Base-by-base conservation (phyloP, 2,329 filamentous ascomycete genomes). In the Paramyrothecium sp. region DNA sequence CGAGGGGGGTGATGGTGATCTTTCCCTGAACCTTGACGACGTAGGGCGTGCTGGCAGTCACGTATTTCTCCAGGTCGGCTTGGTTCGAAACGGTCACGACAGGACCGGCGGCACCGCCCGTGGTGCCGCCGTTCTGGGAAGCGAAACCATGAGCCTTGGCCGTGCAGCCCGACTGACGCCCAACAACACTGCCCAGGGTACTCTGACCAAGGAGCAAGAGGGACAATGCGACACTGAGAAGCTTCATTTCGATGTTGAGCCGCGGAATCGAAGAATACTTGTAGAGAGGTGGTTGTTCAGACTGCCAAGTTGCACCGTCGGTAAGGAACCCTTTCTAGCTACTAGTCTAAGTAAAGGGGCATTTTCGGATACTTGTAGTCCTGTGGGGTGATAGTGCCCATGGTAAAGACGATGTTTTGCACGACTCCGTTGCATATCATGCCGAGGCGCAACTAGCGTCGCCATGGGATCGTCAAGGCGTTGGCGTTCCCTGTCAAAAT, bases 11-110 rank as follows among this genome's bases (percentile, higher is more conserved):
- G 12, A 63, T 44, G 8, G 58, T 60, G 54, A 65, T 65, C 2
- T 57, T 61, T 10, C 60, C 63, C 19, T 54, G 52, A 7, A 65
- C 60, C 23, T 62, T 62, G 50, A 65, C 62, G 19, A 65, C 59
- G 30, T 62, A 56, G 10, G 59, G 61, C 3, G 54, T 60, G 10
- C 54, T 51, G 2, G 58, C 61, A 13, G 54, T 54, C 21, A 60
- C 61, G 26, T 65, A 65, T 19, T 54, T 59, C 34, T 60, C 56
- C n/a, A 64, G 58, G 22, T 64, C 61, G 3, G 55, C 61, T 13
- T 58, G 57, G 20, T 54, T 64, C 12, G 51, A 56, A 13, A 64
- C 62, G 1, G 57, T 58, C 1, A 64, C 62, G 3, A 53, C 58
- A 5, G 58, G 60, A 3, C 63, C 63, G 10, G 60, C 61, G 1